phyloP scores from a whole-genome alignment of 352 stramenopile species.

The Phytopythium vexans region DNA sequence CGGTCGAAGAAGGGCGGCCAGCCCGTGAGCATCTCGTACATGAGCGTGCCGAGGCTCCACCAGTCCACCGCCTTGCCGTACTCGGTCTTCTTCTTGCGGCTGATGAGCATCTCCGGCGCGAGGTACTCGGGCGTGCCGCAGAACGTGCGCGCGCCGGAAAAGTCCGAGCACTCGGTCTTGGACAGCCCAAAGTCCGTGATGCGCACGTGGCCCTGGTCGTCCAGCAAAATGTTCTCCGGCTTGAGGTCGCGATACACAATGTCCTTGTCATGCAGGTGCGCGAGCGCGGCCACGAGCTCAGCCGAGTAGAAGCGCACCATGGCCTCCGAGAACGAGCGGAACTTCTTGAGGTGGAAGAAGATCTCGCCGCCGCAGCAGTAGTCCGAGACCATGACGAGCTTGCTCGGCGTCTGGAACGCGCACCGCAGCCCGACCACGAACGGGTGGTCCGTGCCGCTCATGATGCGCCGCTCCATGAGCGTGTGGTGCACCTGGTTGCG shows the following conservation, averaged over 20 bases:
- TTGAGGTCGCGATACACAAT: conserved; percentile 95
- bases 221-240: conserved; percentile 93
- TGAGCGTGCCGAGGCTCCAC: conserved; percentile 92
- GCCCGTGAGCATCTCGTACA: conserved; percentile 95
- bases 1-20: conserved; percentile 92
- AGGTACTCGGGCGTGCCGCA: conserved; percentile 88
- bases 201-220: conserved; percentile 88
- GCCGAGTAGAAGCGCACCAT: conserved; percentile 92
- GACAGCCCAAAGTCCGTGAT: conserved; percentile 94
- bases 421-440: conserved; percentile 96
- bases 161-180: conserved; percentile 83
- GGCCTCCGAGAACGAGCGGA: conserved; percentile 85
- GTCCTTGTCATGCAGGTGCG: conserved; percentile 88
- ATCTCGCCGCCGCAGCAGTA: conserved; percentile 90
- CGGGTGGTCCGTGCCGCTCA: conserved; percentile 91
- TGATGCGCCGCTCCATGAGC: conserved; percentile 87
- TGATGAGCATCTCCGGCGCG: conserved; percentile 88
- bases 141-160: conserved; percentile 82
- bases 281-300: conserved; percentile 88
- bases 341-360: conserved; percentile 92
- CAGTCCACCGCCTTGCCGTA: conserved; percentile 93
- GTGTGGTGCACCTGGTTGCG: conserved; percentile 86
- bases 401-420: conserved; percentile 89
- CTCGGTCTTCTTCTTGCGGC: conserved; percentile 83
- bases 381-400: conserved; percentile 91